Evolutionary conservation across 2,329 filamentous ascomycete genomes (phyloP).

Genomic region (Neobulgaria alba): DNA sequence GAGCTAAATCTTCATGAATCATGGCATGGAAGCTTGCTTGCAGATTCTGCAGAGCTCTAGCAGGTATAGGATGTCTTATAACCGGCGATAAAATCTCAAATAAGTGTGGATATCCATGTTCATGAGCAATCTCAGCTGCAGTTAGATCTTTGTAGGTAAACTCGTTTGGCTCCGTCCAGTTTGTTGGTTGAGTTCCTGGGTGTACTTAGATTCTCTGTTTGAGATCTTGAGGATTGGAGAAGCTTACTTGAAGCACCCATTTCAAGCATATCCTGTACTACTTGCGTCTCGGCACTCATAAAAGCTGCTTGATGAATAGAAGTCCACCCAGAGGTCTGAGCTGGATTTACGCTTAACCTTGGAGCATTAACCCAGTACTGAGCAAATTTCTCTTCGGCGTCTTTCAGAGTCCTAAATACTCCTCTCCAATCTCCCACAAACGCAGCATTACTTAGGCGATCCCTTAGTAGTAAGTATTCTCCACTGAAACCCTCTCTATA

Average conservation of each 20-base stretch:
- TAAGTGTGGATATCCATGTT: constrained; percentile 3
- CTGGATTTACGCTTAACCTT: constrained; percentile 1
- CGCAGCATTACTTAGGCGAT: not conserved
- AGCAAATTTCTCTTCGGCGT: constrained; percentile 1
- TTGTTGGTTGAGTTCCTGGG: not conserved
- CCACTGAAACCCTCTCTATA: constrained; percentile 3
- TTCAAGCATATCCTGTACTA: constrained; percentile 1
- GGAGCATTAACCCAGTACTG: constrained; percentile 5
- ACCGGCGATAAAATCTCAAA: constrained; percentile 1
- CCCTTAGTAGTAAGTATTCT: constrained; percentile 2
- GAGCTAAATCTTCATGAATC: not conserved
- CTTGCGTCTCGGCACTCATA: not conserved
- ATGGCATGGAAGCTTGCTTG: constrained; percentile 1
- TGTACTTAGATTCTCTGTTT: not conserved
- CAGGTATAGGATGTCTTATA: constrained; percentile 1
- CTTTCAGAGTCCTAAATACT: constrained; percentile 1
- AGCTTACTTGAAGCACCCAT: constrained; percentile 3
- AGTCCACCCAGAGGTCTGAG: not conserved
- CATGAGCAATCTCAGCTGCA: constrained; percentile 3
- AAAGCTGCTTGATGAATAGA: constrained; percentile 5
- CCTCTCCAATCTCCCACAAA: not conserved
- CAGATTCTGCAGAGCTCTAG: not conserved
- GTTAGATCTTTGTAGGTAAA: not conserved
- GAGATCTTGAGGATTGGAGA: not conserved
- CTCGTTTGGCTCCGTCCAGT: constrained; percentile 1